Conservation (phyloP, 805 yeast species). For the Saccharomycopsis sp. region DNA sequence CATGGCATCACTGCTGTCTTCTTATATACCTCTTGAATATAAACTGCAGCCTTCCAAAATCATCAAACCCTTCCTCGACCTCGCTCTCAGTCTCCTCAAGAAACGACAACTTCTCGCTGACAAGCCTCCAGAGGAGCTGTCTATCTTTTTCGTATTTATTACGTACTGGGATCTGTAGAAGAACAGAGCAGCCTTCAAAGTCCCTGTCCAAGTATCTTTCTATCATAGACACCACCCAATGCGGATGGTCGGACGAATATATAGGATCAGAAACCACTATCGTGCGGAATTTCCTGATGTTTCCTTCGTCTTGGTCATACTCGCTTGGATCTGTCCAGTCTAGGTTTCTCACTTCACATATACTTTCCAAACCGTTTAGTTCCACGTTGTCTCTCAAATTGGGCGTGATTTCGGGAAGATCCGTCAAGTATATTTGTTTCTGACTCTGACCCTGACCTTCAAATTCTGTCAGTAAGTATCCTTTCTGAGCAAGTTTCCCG, state of each 20-base stretch:
- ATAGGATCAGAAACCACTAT: conserved; percentile 83
- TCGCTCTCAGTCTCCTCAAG: conserved; percentile 33
- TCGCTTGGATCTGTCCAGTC: conserved; percentile 72
- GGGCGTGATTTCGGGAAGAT: conserved; percentile 66
- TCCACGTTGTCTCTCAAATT: conserved; percentile 57
- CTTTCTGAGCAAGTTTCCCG: conserved; percentile 39
- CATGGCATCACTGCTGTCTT: too few relatives aligned
- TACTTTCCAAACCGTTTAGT: conserved; percentile 36
- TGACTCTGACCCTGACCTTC: conserved; percentile 35
- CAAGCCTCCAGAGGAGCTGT: conserved; percentile 46
- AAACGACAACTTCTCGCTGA: conserved; percentile 31
- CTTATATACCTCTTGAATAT: conserved; percentile 31
- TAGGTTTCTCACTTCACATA: conserved; percentile 40
- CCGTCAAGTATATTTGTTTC: conserved; percentile 55
- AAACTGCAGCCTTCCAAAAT: conserved; percentile 70
- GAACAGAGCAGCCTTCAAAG: conserved; percentile 36
- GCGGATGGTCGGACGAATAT: conserved; percentile 77
- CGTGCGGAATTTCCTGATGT: conserved; percentile 39
- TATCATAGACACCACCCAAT: conserved; percentile 59
- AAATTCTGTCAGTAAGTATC: conserved; percentile 25
- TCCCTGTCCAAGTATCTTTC: conserved; percentile 34
- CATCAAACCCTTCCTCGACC: conserved; percentile 68
- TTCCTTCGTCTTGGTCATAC: conserved; percentile 26
- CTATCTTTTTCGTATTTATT: conserved; percentile 61
- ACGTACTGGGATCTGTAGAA: conserved; percentile 75